A percentile compares a stretch with the other conserved stretches of the same genome.
Conservation (phyloP, 1,139 yeast species). For the Taphrina betulina region DNA sequence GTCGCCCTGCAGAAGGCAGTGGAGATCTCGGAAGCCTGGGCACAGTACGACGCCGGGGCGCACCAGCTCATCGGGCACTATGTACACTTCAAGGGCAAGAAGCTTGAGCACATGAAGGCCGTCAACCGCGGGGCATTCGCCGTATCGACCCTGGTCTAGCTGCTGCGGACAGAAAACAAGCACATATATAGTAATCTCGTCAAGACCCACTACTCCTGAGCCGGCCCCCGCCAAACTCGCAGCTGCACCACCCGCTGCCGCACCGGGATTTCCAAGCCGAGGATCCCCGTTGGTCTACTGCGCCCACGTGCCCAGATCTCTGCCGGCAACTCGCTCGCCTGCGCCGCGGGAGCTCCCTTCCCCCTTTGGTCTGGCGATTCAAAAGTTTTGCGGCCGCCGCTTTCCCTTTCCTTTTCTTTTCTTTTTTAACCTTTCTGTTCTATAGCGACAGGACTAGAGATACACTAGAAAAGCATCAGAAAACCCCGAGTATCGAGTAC, state of each 20-base stretch:
- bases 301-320: no score
- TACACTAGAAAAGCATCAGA: not conserved
- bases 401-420: slow-evolving; percentile 1
- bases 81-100: not conserved
- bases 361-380: no score
- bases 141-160: not conserved
- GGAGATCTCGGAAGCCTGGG: slow-evolving; percentile 9
- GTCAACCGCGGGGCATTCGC: slow-evolving; percentile 11
- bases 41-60: slow-evolving; percentile 17
- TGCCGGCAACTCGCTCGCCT: no score
- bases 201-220: no score
- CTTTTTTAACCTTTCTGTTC: slow-evolving; percentile 9
- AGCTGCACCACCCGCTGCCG: no score
- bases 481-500: no score
- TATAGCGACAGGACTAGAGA: slow-evolving; percentile 22
- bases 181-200: no score
- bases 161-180: no score
- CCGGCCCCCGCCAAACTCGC: no score
- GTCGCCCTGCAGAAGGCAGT: not conserved
- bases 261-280: no score
- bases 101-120: not conserved
- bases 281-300: no score
- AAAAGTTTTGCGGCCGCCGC: not conserved
- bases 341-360: no score
- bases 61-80: slow-evolving; percentile 15